These are phyloP conservation scores for Anacardium occidentale DNA, from an alignment of 345 rosid genomes.

Conservation along the genomic window DNA sequence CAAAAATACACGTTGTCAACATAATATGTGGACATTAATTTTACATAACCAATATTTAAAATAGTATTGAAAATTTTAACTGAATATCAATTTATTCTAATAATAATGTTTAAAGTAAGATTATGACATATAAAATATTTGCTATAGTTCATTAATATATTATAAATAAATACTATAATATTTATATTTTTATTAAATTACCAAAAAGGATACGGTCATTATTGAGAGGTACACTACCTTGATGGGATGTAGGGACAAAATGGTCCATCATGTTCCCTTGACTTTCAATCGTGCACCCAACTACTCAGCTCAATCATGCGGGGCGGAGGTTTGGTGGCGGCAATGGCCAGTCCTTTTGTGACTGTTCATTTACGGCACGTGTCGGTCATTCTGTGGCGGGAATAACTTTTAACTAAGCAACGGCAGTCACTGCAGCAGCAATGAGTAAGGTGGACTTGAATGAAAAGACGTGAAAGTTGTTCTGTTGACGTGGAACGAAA, in stretches of 20 bases:
- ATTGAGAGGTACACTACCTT: neutral
- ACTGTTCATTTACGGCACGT: conserved; percentile 1
- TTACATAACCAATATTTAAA: no score
- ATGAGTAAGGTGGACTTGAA: neutral
- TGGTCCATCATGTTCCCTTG: neutral
- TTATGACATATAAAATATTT: no score
- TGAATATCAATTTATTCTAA: no score
- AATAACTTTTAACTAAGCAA: neutral
- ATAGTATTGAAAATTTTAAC: no score
- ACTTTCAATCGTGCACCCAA: neutral
- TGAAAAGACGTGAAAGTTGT: neutral
- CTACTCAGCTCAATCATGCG: neutral
- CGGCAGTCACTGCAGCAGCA: neutral
- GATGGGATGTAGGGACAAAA: conserved; percentile 8
- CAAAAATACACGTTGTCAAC: no score
- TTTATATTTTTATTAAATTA: neutral
- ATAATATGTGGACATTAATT: no score
- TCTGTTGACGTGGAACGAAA: neutral
- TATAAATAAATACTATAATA: no score
- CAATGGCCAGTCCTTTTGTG: no score
- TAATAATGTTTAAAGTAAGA: no score
- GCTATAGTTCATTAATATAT: no score
- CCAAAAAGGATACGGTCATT: neutral
- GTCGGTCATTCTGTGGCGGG: neutral
- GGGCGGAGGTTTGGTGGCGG: neutral